A percentile compares a stretch with the other conserved stretches of the same genome.
Conservation (phyloP, 495 filamentous ascomycete species). For the Pyronema omphalodes region DNA sequence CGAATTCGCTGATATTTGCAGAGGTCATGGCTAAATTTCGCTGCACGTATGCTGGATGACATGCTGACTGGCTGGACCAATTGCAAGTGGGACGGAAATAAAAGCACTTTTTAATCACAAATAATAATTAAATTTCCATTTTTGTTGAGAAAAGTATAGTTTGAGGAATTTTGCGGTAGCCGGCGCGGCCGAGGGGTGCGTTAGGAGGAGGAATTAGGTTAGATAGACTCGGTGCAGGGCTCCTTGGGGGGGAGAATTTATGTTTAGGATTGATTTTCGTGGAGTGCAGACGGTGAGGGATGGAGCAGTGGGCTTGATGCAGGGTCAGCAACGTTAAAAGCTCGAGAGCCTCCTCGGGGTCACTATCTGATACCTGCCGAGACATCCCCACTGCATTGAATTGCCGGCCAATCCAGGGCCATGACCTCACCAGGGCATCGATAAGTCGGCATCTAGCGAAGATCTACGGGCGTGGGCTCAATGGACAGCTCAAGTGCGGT, state of each 20-base stretch:
- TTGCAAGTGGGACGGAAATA: no score
- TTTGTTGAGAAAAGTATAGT: no score
- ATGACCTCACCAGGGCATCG: background rate
- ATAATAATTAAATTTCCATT: no score
- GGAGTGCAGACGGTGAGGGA: no score
- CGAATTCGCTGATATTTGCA: conserved; percentile 4
- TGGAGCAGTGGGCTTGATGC: background rate
- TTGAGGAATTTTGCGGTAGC: no score
- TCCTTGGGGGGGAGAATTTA: no score
- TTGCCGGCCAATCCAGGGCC: background rate
- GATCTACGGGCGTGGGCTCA: background rate
- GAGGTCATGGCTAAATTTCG: background rate
- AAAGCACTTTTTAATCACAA: no score
- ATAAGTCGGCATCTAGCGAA: conserved; percentile 3
- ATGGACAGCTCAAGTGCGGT: background rate
- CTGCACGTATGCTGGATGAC: background rate
- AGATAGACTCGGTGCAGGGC: no score
- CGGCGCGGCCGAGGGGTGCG: no score
- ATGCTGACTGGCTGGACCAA: no score
- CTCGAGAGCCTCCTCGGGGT: background rate
- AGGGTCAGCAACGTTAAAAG: background rate
- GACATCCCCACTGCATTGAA: background rate
- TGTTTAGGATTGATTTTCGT: no score
- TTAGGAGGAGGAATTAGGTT: no score
- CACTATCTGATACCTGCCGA: background rate